Conservation (phyloP, 495 filamentous ascomycete species). For the Penicillium cosmopolitanum region DNA sequence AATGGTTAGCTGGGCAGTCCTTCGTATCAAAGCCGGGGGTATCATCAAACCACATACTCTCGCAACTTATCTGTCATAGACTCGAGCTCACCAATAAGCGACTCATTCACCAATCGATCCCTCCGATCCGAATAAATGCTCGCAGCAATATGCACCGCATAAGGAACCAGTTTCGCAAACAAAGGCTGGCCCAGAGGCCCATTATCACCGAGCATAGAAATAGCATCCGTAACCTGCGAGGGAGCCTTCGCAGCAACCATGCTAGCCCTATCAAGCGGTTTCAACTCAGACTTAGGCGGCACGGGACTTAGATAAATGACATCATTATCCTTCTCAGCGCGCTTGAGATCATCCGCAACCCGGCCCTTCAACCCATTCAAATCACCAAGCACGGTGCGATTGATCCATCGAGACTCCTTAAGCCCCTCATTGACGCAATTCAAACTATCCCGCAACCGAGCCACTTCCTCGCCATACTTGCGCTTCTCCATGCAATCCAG, state of each 20-base stretch:
- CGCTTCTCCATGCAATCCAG: constrained; percentile 91
- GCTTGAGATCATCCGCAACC: constrained; percentile 83
- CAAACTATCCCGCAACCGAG: constrained; percentile 78
- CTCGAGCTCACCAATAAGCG: constrained; percentile 83
- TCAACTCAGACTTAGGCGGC: constrained; percentile 86
- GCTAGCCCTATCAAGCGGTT: constrained; percentile 78
- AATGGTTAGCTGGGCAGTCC: constrained; percentile 16
- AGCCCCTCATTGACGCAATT: constrained; percentile 83
- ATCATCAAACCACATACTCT: constrained; percentile 51
- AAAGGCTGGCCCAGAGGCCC: constrained; percentile 80
- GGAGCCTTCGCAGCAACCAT: constrained; percentile 86
- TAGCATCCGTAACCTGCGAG: constrained; percentile 79
- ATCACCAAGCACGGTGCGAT: constrained; percentile 79
- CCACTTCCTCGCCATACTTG: constrained; percentile 95
- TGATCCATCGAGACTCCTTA: constrained; percentile 84
- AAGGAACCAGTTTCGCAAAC: constrained; percentile 91
- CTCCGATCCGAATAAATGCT: constrained; percentile 93
- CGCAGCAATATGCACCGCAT: constrained; percentile 91
- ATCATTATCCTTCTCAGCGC: constrained; percentile 96
- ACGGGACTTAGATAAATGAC: constrained; percentile 86
- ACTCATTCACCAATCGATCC: constrained; percentile 83
- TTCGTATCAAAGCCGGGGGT: background rate
- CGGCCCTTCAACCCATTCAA: constrained; percentile 80
- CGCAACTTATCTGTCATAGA: constrained; percentile 77
- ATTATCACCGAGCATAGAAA: constrained; percentile 77